Conservation (phyloP, 2,329 filamentous ascomycete genomes). For the Chrysosphaeria jannelii region DNA sequence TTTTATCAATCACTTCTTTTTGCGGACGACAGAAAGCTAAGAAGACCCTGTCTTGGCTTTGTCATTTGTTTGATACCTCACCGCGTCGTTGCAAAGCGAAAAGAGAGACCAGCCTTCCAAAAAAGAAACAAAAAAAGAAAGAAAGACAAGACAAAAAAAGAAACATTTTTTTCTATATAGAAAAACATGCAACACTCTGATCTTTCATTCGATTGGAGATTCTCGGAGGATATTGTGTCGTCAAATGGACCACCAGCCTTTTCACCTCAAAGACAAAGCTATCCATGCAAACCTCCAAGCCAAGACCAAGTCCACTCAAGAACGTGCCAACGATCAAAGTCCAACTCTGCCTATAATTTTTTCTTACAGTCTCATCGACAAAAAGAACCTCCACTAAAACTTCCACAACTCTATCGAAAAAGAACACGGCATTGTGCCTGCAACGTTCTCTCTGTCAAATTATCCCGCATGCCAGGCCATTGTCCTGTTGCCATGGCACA, state of each 20-base stretch:
- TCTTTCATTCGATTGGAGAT: constrained; percentile 1
- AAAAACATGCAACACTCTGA: constrained; percentile 3
- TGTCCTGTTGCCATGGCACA: background rate
- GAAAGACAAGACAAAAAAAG: background rate
- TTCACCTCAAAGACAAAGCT: too few species aligned
- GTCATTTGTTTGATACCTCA: too few species aligned
- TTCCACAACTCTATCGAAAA: background rate
- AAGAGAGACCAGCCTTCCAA: too few species aligned
- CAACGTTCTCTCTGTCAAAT: constrained; percentile 3
- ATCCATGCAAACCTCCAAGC: too few species aligned
- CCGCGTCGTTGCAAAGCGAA: too few species aligned
- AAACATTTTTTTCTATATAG: constrained; percentile 1
- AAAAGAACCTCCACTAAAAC: background rate
- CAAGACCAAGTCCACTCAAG: too few species aligned
- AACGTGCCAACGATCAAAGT: background rate
- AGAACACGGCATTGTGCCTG: background rate
- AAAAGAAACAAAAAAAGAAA: background rate
- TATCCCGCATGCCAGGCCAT: background rate
- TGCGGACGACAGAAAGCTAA: too few species aligned
- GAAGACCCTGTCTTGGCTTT: too few species aligned
- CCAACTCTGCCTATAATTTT: background rate
- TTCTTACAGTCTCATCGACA: background rate
- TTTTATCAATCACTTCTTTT: too few species aligned
- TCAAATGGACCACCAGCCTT: background rate
- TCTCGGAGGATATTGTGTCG: constrained; percentile 1